phyloP scores from a whole-genome alignment of 176 grass and related monocot genomes.

The Ananas comosus region DNA sequence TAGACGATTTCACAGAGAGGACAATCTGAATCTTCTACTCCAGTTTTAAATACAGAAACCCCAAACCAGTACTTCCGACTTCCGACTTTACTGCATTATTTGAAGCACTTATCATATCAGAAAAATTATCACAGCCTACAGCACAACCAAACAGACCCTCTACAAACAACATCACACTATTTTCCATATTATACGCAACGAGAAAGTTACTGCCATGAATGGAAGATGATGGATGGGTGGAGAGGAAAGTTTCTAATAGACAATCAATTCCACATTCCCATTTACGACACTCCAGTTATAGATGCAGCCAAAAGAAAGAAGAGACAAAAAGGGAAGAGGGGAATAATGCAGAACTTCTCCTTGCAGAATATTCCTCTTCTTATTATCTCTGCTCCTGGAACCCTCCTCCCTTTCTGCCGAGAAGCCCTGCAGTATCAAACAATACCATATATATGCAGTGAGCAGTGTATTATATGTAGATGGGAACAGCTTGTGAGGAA shows the following conservation, averaged over 20 bases:
- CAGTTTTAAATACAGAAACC: no score
- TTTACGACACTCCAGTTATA: not conserved
- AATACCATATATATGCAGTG: not conserved
- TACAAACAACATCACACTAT: no score
- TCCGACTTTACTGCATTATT: no score
- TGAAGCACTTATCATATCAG: no score
- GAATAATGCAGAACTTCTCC: not conserved
- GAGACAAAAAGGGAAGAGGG: not conserved
- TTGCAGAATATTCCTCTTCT: not conserved
- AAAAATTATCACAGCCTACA: no score
- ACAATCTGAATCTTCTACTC: no score
- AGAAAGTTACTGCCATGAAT: not conserved
- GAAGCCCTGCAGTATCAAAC: slow-evolving; percentile 15
- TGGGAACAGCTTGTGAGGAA: no score
- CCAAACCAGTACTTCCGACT: no score
- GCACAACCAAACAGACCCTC: no score
- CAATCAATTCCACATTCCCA: not conserved
- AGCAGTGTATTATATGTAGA: no score
- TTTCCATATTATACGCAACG: not conserved
- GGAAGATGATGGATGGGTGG: not conserved
- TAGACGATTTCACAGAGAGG: no score
- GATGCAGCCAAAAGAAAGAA: not conserved
- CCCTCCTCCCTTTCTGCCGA: slow-evolving; percentile 24
- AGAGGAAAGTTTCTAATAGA: not conserved
- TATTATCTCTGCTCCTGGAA: slow-evolving; percentile 15